These are phyloP conservation scores for Malus asiatica DNA, from an alignment of 306 rosid genomes.

Conservation along the genomic window DNA sequence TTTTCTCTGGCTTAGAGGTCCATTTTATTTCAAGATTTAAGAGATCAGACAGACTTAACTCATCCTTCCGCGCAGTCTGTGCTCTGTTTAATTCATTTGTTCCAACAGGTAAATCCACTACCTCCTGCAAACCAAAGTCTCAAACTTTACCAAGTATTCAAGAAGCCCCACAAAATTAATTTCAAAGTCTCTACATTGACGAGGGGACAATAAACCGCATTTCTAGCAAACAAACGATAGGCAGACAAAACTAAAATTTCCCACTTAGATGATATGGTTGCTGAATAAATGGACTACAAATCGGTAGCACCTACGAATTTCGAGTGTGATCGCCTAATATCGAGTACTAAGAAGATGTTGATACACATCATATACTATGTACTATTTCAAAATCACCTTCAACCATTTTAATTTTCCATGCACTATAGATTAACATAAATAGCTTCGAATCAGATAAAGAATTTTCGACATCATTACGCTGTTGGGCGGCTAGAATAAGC, in stretches of 20 bases:
- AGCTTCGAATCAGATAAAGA: background rate
- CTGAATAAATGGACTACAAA: background rate
- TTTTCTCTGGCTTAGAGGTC: slow-evolving; percentile 55
- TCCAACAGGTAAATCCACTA: slow-evolving; percentile 33
- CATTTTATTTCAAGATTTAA: slow-evolving; percentile 70
- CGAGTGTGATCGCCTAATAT: background rate
- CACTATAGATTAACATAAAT: background rate
- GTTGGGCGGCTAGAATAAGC: background rate
- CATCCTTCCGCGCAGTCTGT: slow-evolving; percentile 36
- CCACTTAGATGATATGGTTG: background rate
- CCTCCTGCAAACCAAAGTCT: slow-evolving; percentile 53
- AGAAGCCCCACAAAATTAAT: background rate
- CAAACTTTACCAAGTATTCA: slow-evolving; percentile 5
- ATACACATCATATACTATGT: background rate
- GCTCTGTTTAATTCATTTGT: slow-evolving; percentile 40
- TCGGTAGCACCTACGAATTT: background rate
- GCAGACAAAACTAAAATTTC: background rate
- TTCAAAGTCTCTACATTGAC: background rate
- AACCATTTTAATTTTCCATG: background rate
- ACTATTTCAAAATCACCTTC: background rate
- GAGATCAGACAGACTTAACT: slow-evolving; percentile 56
- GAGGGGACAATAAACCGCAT: background rate
- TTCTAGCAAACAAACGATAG: slow-evolving; percentile 1
- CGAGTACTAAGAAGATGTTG: background rate
- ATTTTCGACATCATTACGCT: background rate